Conservation (phyloP, 2,329 filamentous ascomycete species). For the Cytospora mali region DNA sequence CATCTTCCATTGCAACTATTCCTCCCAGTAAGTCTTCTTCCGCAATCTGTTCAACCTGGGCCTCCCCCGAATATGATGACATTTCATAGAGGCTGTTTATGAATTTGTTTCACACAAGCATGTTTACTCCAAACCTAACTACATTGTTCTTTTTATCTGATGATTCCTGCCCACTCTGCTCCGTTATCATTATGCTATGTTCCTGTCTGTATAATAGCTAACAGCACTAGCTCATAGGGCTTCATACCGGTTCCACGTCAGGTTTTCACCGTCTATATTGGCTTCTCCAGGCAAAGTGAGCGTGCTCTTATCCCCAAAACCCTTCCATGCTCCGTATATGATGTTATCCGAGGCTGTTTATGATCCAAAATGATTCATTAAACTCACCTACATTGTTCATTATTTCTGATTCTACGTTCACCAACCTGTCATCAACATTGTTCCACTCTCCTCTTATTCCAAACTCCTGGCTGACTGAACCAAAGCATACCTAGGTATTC, state of each 20-base stretch:
- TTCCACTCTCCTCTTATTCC: no score
- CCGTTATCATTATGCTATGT: slow-evolving; percentile 32
- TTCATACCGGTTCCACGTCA: not conserved
- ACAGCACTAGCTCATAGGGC: not conserved
- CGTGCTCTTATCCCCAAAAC: not conserved
- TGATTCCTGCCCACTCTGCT: not conserved
- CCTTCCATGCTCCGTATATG: slow-evolving; percentile 34
- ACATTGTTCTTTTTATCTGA: slow-evolving; percentile 26
- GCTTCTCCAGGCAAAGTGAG: not conserved
- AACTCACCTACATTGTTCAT: slow-evolving; percentile 35
- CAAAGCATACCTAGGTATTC: not conserved
- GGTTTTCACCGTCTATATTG: no score
- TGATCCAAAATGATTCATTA: slow-evolving; percentile 46
- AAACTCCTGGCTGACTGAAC: not conserved
- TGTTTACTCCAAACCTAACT: slow-evolving; percentile 35
- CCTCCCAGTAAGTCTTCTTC: slow-evolving; percentile 13
- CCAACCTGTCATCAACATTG: no score
- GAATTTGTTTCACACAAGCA: slow-evolving; percentile 38
- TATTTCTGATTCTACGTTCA: slow-evolving; percentile 30
- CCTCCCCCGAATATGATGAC: slow-evolving; percentile 36
- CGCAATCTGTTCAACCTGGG: not conserved
- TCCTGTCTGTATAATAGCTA: not conserved
- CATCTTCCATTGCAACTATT: not conserved
- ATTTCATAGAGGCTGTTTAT: slow-evolving; percentile 43
- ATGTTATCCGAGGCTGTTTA: slow-evolving; percentile 53